Conservation (phyloP, 2,329 filamentous ascomycete genomes). For the Harringtonia aguacate region DNA sequence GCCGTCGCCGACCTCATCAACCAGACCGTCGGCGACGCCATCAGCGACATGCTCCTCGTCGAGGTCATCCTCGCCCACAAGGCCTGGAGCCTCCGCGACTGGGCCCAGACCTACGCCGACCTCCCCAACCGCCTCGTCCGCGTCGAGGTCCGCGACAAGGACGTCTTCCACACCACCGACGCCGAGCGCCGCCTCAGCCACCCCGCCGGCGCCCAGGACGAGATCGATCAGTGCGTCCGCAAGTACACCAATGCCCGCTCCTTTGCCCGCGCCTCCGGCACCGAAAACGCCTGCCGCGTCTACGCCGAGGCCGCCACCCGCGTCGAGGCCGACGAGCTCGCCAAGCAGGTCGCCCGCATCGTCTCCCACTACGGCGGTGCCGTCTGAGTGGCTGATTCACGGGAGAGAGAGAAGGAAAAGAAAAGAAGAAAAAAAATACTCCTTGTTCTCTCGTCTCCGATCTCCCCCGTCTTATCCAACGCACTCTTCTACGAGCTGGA, state of each 20-base stretch:
- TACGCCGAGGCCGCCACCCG: conserved; percentile 90
- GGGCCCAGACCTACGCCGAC: conserved; percentile 87
- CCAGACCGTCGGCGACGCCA: conserved; percentile 91
- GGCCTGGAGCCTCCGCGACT: conserved; percentile 79
- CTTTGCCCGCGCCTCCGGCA: conserved; percentile 88
- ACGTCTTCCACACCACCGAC: conserved; percentile 82
- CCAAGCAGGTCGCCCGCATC: conserved; percentile 68
- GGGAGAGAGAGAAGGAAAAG: too few species aligned
- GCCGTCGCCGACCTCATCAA: conserved; percentile 90
- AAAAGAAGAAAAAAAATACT: too few species aligned
- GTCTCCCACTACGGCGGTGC: conserved; percentile 48
- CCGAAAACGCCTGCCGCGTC: conserved; percentile 90
- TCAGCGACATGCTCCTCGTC: conserved; percentile 92
- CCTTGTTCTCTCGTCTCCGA: too few species aligned
- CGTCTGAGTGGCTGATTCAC: too few species aligned
- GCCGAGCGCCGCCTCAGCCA: conserved; percentile 80
- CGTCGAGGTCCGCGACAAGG: conserved; percentile 80
- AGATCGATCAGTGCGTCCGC: conserved; percentile 78
- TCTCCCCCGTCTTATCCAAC: too few species aligned
- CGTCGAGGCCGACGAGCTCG: conserved; percentile 83
- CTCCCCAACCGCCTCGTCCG: conserved; percentile 92
- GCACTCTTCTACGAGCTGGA: too few species aligned
- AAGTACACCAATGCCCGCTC: conserved; percentile 85
- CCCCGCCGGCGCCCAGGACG: conserved; percentile 67
- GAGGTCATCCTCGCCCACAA: conserved; percentile 96